Conservation (phyloP, 2,329 filamentous ascomycete species). For the Trichoderma brevicompactum region DNA sequence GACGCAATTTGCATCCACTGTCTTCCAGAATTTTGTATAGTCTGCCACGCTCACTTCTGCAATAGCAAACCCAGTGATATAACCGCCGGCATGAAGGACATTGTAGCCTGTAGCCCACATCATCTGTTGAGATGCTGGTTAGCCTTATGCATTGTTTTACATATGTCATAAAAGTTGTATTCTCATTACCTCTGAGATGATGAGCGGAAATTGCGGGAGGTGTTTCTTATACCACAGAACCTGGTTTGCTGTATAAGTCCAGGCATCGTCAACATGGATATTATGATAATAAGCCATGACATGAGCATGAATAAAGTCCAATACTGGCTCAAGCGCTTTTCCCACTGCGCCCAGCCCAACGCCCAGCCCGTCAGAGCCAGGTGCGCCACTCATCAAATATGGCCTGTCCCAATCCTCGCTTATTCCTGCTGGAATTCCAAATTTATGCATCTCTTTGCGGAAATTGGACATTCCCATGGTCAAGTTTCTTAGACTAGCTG, state of each 20-base stretch:
- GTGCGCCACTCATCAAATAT: slow-evolving; percentile 26
- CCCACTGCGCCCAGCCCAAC: slow-evolving; percentile 24
- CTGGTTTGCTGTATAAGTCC: slow-evolving; percentile 29
- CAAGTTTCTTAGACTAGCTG: background rate
- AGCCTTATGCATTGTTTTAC: slow-evolving; percentile 3
- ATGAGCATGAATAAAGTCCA: slow-evolving; percentile 31
- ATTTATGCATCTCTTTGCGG: slow-evolving; percentile 24
- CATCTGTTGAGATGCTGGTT: slow-evolving; percentile 28
- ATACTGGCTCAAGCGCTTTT: slow-evolving; percentile 27
- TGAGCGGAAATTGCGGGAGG: slow-evolving; percentile 4
- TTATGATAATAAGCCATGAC: slow-evolving; percentile 32
- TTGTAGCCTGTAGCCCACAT: slow-evolving; percentile 31
- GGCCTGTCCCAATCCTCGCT: slow-evolving; percentile 33
- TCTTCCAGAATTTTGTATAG: slow-evolving; percentile 31
- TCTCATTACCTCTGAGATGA: slow-evolving; percentile 7
- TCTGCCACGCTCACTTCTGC: slow-evolving; percentile 28
- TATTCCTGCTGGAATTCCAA: slow-evolving; percentile 30
- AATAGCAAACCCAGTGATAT: slow-evolving; percentile 14
- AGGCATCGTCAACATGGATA: slow-evolving; percentile 20
- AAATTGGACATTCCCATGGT: slow-evolving; percentile 25
- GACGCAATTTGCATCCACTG: slow-evolving; percentile 30
- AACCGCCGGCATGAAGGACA: slow-evolving; percentile 21
- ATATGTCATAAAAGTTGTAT: background rate
- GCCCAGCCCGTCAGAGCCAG: slow-evolving; percentile 6
- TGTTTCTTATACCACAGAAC: slow-evolving; percentile 28